A percentile compares a stretch with the other conserved stretches of the same genome.
Conservation (phyloP, 2,329 filamentous ascomycete genomes). For the Parascedosporium putredinis region DNA sequence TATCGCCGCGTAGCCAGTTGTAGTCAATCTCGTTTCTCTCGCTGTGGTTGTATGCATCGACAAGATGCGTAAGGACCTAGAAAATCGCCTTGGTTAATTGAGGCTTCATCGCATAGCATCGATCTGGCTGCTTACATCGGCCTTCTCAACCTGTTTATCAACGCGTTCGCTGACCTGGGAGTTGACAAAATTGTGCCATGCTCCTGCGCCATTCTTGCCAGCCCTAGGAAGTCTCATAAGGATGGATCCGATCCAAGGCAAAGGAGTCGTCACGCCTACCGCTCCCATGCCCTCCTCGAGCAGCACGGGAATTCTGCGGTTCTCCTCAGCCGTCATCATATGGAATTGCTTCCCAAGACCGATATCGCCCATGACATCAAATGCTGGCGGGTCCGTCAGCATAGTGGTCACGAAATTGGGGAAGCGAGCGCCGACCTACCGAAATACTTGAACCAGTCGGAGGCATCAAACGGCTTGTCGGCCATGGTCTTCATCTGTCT, state of each 20-base stretch:
- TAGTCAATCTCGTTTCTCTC: neutral
- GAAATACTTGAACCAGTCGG: constrained; percentile 24
- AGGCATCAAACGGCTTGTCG: constrained; percentile 17
- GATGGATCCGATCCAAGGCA: constrained; percentile 1
- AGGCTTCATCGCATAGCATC: neutral
- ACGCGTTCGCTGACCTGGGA: constrained; percentile 5
- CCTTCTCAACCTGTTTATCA: constrained; percentile 2
- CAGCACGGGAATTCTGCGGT: constrained; percentile 62
- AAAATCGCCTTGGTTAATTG: neutral
- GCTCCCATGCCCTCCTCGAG: neutral
- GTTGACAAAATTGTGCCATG: constrained; percentile 2
- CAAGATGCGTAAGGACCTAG: constrained; percentile 4
- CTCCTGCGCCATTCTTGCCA: neutral
- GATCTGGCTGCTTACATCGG: neutral
- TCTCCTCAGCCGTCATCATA: constrained; percentile 63
- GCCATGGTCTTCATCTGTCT: constrained; percentile 14
- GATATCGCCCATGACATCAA: constrained; percentile 31
- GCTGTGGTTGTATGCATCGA: constrained; percentile 4
- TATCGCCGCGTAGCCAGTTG: constrained; percentile 5
- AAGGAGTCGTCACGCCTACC: neutral
- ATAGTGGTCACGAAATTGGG: neutral
- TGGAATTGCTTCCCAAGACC: constrained; percentile 26
- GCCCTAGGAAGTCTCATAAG: neutral
- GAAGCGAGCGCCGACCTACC: constrained; percentile 9
- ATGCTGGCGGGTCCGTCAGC: constrained; percentile 10